Conservation (phyloP, 352 stramenopile genomes). For the Pythium dissimile region DNA sequence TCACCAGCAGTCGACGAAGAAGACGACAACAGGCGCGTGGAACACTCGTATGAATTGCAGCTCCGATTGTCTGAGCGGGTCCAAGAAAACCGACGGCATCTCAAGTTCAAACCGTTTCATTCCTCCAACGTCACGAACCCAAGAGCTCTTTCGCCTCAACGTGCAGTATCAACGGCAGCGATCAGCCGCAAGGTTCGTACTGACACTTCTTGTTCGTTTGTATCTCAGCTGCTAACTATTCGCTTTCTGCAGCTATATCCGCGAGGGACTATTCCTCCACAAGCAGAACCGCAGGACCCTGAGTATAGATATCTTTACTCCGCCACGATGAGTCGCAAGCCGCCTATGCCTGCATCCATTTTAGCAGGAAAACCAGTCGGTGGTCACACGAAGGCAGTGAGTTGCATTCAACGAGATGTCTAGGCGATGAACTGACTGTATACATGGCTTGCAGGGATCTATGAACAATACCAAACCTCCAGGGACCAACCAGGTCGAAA, state of each 20-base stretch:
- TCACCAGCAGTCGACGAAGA: constrained; percentile 4
- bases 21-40: constrained; percentile 3
- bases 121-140: constrained; percentile 1
- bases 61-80: constrained; percentile 9
- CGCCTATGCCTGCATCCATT: constrained; percentile 11
- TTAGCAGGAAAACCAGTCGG: constrained; percentile 10
- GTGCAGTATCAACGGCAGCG: neutral
- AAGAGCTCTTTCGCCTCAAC: neutral
- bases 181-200: constrained; percentile 19
- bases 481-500: too few species aligned
- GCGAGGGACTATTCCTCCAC: constrained; percentile 39
- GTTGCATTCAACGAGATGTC: too few species aligned
- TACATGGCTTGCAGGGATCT: too few species aligned
- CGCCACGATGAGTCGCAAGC: constrained; percentile 13
- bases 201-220: neutral
- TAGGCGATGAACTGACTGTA: too few species aligned
- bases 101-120: constrained; percentile 19
- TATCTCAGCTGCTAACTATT: neutral
- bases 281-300: constrained; percentile 41
- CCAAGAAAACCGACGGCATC: neutral
- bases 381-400: neutral
- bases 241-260: constrained; percentile 29
- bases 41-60: neutral
- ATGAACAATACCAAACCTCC: too few species aligned
- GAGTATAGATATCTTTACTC: constrained; percentile 52